phyloP scores from a whole-genome alignment of 2,329 filamentous ascomycete species.

The Pseudocercospora ulei region DNA sequence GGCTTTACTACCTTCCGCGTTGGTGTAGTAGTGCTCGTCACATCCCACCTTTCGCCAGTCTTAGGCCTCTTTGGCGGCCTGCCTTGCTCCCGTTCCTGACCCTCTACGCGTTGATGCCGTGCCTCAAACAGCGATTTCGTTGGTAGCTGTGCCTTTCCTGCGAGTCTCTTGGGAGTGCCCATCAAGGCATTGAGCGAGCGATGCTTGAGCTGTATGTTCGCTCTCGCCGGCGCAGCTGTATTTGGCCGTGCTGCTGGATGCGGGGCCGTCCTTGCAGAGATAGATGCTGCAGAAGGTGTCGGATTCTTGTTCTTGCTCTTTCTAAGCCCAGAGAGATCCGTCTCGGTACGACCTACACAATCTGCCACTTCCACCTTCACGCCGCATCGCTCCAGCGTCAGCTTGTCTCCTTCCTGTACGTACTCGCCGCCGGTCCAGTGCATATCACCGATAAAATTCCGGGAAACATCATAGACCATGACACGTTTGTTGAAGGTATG shows the following conservation, averaged over 20 bases:
- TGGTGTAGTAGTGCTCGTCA: conserved; percentile 19
- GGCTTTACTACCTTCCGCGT: conserved; percentile 7
- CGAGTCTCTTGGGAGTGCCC: conserved; percentile 54
- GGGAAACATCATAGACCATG: conserved; percentile 77
- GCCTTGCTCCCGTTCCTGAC: conserved; percentile 30
- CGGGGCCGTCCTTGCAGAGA: conserved; percentile 19
- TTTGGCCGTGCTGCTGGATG: conserved; percentile 13
- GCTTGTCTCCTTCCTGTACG: conserved; percentile 72
- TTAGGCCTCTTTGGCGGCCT: conserved; percentile 37
- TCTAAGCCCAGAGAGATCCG: conserved; percentile 66
- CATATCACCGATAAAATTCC: conserved; percentile 72
- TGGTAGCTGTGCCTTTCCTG: conserved; percentile 52
- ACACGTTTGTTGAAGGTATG: conserved; percentile 84
- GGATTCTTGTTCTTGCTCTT: conserved; percentile 52
- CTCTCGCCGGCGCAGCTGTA: conserved; percentile 17
- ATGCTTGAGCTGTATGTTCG: conserved; percentile 40
- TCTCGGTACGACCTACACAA: conserved; percentile 59
- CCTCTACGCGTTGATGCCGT: conserved; percentile 35
- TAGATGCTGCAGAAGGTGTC: not conserved
- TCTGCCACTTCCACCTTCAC: conserved; percentile 75
- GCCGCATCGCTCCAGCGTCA: conserved; percentile 64
- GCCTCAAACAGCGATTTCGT: conserved; percentile 58
- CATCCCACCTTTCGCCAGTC: conserved; percentile 22
- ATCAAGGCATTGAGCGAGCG: conserved; percentile 55
- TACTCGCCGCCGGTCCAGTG: conserved; percentile 63